Evolutionary conservation across 192 early-diverging fungal species (phyloP).

Genomic region (Pilobolus umbonatus): DNA sequence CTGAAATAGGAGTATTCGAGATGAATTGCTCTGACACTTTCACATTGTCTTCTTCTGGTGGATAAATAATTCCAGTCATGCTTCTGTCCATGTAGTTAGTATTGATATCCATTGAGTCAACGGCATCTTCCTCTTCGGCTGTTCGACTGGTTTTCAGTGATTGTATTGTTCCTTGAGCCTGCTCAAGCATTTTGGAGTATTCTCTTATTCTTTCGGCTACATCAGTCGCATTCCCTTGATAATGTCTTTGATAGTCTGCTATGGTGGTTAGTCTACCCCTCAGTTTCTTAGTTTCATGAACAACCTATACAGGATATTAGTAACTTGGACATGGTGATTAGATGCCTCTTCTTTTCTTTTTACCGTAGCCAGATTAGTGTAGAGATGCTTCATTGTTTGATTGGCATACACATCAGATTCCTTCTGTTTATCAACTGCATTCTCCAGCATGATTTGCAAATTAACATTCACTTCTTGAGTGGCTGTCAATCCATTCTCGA

Average conservation of each 20-base stretch:
- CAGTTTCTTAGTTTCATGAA: slow-evolving; percentile 17
- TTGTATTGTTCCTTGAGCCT: slow-evolving; percentile 30
- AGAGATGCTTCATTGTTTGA: slow-evolving; percentile 20
- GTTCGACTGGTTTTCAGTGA: neutral
- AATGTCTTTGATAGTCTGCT: slow-evolving; percentile 17
- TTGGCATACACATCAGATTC: slow-evolving; percentile 23
- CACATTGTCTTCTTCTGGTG: neutral
- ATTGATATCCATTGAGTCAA: neutral
- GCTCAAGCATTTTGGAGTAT: slow-evolving; percentile 29
- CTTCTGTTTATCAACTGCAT: slow-evolving; percentile 25
- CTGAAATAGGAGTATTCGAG: neutral
- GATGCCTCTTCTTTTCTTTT: neutral
- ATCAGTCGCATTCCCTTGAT: slow-evolving; percentile 24
- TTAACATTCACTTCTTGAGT: slow-evolving; percentile 35
- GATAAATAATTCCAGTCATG: neutral
- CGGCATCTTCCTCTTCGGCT: neutral
- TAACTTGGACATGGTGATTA: neutral
- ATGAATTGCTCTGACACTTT: neutral
- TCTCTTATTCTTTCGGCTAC: slow-evolving; percentile 23
- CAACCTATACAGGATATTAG: slow-evolving; percentile 9
- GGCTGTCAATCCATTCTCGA: slow-evolving; percentile 21
- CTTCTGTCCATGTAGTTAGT: too few species aligned
- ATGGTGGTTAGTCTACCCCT: slow-evolving; percentile 20
- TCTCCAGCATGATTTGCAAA: slow-evolving; percentile 25
- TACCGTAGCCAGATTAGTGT: slow-evolving; percentile 25